phyloP scores from a whole-genome alignment of 768 basidiomycete genomes.

The Amanita pallidorosea region DNA sequence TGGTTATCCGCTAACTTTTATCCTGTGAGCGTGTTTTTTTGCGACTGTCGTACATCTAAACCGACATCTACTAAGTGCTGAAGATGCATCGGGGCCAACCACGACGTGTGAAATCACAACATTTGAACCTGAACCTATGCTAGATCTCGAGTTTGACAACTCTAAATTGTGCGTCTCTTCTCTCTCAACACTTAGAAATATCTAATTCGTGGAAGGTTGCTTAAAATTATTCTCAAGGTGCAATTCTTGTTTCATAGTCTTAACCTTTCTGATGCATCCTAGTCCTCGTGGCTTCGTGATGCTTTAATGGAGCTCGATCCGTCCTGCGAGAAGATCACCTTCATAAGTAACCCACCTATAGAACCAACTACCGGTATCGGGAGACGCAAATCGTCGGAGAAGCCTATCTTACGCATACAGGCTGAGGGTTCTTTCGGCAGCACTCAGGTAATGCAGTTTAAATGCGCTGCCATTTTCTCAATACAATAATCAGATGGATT shows the following conservation, averaged over 20 bases:
- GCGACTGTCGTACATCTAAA: neutral
- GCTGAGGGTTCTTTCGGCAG: conserved; percentile 77
- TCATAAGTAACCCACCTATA: conserved; percentile 63
- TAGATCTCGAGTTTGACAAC: conserved; percentile 72
- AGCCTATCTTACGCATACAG: conserved; percentile 70
- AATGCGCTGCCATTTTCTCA: neutral
- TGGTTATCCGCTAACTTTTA: conserved; percentile 68
- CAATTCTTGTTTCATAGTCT: conserved; percentile 5
- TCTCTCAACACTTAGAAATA: neutral
- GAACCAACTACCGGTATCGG: conserved; percentile 8
- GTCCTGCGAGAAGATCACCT: conserved; percentile 75
- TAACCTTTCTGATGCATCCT: neutral
- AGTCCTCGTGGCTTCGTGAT: conserved; percentile 90
- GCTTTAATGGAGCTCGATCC: conserved; percentile 87
- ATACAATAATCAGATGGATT: conserved; percentile 69
- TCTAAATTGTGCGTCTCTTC: conserved; percentile 39
- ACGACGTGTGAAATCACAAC: conserved; percentile 84
- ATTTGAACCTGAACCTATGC: conserved; percentile 70
- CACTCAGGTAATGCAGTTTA: conserved; percentile 48
- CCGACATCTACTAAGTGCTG: conserved; percentile 37
- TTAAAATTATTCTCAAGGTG: conserved; percentile 83
- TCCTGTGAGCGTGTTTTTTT: conserved; percentile 46
- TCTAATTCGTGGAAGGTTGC: conserved; percentile 30
- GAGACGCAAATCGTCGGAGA: conserved; percentile 11
- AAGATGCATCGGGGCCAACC: conserved; percentile 72